phyloP scores from a whole-genome alignment of 2,329 filamentous ascomycete genomes.

The Trichocomaceae sp. region DNA sequence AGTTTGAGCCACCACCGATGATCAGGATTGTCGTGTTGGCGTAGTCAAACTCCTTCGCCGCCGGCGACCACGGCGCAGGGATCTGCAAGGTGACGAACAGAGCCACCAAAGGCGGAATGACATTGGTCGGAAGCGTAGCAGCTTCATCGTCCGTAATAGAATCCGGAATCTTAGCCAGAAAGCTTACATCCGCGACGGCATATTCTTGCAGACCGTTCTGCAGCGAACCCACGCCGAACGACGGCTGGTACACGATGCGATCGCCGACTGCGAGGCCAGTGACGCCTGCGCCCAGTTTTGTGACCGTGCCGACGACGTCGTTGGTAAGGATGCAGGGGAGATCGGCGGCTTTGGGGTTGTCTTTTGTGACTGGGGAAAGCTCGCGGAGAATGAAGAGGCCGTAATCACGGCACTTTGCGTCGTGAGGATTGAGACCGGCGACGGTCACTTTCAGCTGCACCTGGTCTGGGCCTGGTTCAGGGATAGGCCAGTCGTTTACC shows the following conservation, averaged over 20 bases:
- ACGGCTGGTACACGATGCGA: slow-evolving; percentile 17
- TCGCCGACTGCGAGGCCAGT: slow-evolving; percentile 25
- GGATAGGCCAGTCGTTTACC: slow-evolving; percentile 20
- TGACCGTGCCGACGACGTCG: slow-evolving; percentile 31
- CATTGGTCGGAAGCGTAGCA: slow-evolving; percentile 33
- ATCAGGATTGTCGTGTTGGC: slow-evolving; percentile 17
- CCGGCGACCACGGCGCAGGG: slow-evolving; percentile 17
- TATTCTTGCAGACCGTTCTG: slow-evolving; percentile 33
- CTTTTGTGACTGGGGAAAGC: background rate
- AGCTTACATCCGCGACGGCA: slow-evolving; percentile 26
- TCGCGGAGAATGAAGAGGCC: slow-evolving; percentile 29
- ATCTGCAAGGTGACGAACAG: slow-evolving; percentile 25
- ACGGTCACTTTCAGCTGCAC: slow-evolving; percentile 35
- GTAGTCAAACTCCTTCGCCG: slow-evolving; percentile 7
- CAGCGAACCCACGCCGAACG: slow-evolving; percentile 21
- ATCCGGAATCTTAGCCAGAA: slow-evolving; percentile 28
- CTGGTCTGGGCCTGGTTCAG: slow-evolving; percentile 26
- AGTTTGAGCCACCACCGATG: slow-evolving; percentile 22
- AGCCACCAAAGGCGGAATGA: slow-evolving; percentile 27
- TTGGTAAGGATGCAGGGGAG: slow-evolving; percentile 29
- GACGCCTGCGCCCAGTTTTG: slow-evolving; percentile 20
- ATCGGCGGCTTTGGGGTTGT: slow-evolving; percentile 8
- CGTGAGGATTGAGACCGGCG: slow-evolving; percentile 25
- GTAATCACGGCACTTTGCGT: slow-evolving; percentile 33
- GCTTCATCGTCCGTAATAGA: slow-evolving; percentile 30